Base-by-base conservation (phyloP, 2,329 filamentous ascomycete genomes). In the Nigrospora osmanthi region DNA sequence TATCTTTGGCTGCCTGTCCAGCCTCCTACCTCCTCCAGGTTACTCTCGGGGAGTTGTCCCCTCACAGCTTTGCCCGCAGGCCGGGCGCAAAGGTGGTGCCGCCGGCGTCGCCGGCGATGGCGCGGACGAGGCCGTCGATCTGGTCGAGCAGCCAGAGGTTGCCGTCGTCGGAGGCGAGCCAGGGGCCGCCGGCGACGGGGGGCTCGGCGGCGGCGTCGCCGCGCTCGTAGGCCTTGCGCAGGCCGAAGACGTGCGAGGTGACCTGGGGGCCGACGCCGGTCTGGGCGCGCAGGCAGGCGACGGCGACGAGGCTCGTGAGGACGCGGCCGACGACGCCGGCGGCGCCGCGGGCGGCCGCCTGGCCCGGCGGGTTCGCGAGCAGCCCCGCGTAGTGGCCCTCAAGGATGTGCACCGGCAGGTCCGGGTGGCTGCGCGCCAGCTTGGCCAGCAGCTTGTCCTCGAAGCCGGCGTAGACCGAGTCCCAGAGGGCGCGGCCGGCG, bases 191-290 rank as follows among this genome's bases (percentile, higher is more conserved):
- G 46, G 75, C 65, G 23, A 73, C 67, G 9, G 58, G 61, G 31
- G 68, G 66, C 40, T 70, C 68, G 34, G 65, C 73, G 74, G 16
- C 68, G 70, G 58, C 59, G 16, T 52, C 58, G 1, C 83, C 85
- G 61, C 89, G 82, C 51, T 85, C 80, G 42, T 85, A 72, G 1
- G 80, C 85, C 69, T 93, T 93, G 47, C 85, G 67, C 64, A 94
- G 59, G 0, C 88, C 88, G 66, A 89, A 91, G 0, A 93, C 73
- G 64, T 94, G 88, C 52, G 83, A 88, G 15, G 85, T 66, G 12
- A 94, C 86, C 70, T 93, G 88, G 1, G 87, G 88, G 0, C 81
- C 88, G 0, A 93, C 88, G 1, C 88, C 88, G 11, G 84, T 86
- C 71, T 93, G 88, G 38, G 87, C 77, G 4, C 88, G 68, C 60